Percentiles rank a stretch among this genome's conserved stretches.
These are phyloP conservation scores for Ogataea philodendri DNA, from an alignment of 805 yeast species.

Conservation along the genomic window DNA sequence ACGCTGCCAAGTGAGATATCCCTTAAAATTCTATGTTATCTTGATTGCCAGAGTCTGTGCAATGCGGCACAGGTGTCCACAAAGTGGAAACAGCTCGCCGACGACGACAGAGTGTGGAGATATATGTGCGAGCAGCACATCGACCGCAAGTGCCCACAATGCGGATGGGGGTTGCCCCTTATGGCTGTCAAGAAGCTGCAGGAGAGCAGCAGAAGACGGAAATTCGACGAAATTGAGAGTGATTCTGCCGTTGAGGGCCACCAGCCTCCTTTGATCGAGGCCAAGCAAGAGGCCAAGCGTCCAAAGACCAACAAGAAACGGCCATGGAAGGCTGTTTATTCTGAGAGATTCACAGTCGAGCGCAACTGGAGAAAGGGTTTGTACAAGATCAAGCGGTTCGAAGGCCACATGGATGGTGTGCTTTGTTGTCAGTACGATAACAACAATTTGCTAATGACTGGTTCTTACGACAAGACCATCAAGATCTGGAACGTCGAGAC, in stretches of 20 bases:
- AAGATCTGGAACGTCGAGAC: constrained; percentile 91
- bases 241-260: constrained; percentile 16
- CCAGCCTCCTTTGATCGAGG: constrained; percentile 29
- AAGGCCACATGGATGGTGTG: constrained; percentile 88
- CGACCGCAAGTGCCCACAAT: constrained; percentile 93
- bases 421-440: constrained; percentile 83
- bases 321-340: constrained; percentile 95
- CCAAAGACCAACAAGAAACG: constrained; percentile 46
- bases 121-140: constrained; percentile 98
- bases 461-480: constrained; percentile 86
- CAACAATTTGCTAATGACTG: constrained; percentile 74
- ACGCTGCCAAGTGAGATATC: constrained; percentile 85
- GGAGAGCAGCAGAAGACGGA: constrained; percentile 28
- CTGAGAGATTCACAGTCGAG: constrained; percentile 88
- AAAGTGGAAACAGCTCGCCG: constrained; percentile 86
- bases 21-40: constrained; percentile 77
- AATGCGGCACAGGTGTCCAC: constrained; percentile 90
- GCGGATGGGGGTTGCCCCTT: constrained; percentile 98
- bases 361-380: constrained; percentile 91
- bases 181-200: constrained; percentile 74
- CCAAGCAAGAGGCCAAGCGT: constrained; percentile 11
- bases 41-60: constrained; percentile 92
- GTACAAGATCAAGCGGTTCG: constrained; percentile 59
- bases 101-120: constrained; percentile 97
- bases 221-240: constrained; percentile 24